These are phyloP conservation scores for Candida jianshihensis DNA, from an alignment of 805 yeast genomes.

Conservation along the genomic window DNA sequence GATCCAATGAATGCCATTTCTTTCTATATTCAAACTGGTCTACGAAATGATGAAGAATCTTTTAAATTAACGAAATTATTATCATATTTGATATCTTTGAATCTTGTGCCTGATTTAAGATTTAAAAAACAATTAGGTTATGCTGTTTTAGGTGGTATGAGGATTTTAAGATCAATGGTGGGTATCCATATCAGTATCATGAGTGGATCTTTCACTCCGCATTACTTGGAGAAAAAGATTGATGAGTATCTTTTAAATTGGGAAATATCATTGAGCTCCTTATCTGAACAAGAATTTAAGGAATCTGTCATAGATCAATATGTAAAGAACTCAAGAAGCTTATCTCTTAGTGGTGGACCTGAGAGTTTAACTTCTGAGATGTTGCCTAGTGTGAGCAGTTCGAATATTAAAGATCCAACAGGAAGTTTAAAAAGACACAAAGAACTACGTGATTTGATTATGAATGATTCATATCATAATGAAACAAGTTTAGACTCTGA, in stretches of 20 bases:
- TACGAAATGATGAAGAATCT: slow-evolving; percentile 27
- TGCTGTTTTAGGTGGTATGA: slow-evolving; percentile 48
- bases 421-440: slow-evolving; percentile 36
- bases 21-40: slow-evolving; percentile 52
- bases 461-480: slow-evolving; percentile 16
- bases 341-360: slow-evolving; percentile 24
- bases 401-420: slow-evolving; percentile 19
- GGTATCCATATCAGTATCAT: slow-evolving; percentile 55
- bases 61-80: slow-evolving; percentile 39
- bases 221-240: slow-evolving; percentile 35
- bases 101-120: slow-evolving; percentile 42
- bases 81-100: slow-evolving; percentile 38
- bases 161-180: slow-evolving; percentile 41
- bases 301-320: slow-evolving; percentile 31
- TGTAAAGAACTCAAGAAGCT: slow-evolving; percentile 17
- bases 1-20: slow-evolving; percentile 50
- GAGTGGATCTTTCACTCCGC: slow-evolving; percentile 41
- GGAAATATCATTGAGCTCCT: slow-evolving; percentile 25
- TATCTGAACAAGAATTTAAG: slow-evolving; percentile 31
- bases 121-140: slow-evolving; percentile 57
- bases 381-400: slow-evolving; percentile 28
- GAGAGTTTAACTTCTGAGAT: slow-evolving; percentile 29
- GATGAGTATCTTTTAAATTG: slow-evolving; percentile 40
- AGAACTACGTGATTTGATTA: slow-evolving; percentile 20
- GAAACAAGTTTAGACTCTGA: slow-evolving; percentile 23